phyloP scores from a whole-genome alignment of 2,329 filamentous ascomycete genomes.

The Lachnellula hyalina region DNA sequence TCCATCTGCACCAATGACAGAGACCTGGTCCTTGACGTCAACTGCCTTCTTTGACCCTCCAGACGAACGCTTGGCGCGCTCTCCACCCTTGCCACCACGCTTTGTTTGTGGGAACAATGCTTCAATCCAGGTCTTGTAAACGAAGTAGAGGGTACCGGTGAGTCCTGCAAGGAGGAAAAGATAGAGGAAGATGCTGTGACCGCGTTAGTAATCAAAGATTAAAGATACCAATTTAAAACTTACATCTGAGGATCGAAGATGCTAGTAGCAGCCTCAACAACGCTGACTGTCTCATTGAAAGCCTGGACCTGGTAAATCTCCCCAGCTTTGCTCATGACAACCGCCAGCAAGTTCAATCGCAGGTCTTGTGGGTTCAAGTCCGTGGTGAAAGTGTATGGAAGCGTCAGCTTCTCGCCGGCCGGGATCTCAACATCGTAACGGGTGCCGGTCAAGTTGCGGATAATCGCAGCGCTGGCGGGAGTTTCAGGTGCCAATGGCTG shows the following conservation, averaged over 20 bases:
- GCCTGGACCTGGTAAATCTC: conserved; percentile 70
- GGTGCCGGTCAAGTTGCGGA: conserved; percentile 80
- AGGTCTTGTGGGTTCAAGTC: conserved; percentile 94
- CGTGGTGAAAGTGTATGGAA: conserved; percentile 79
- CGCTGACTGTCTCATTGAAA: conserved; percentile 75
- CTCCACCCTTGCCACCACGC: conserved; percentile 36
- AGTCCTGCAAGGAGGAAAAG: conserved; percentile 78
- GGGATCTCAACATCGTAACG: conserved; percentile 70
- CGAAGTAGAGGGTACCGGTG: conserved; percentile 80
- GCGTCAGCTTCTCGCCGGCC: conserved; percentile 66
- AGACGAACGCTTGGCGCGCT: conserved; percentile 50
- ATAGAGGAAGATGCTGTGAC: conserved; percentile 87
- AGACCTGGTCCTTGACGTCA: conserved; percentile 46
- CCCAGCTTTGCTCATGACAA: conserved; percentile 63
- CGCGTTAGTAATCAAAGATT: conserved; percentile 13
- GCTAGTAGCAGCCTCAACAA: conserved; percentile 87
- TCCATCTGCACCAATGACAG: conserved; percentile 56
- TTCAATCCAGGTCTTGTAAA: conserved; percentile 97
- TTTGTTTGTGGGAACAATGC: conserved; percentile 91
- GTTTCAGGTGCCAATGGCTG: conserved; percentile 45
- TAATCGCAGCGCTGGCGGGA: conserved; percentile 47
- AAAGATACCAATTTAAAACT: conserved; percentile 32
- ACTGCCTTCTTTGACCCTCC: conserved; percentile 65
- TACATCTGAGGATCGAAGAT: conserved; percentile 96
- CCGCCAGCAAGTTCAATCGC: conserved; percentile 67